These are phyloP conservation scores for Margaritispora aquatica DNA, from an alignment of 495 filamentous ascomycete species.

Conservation along the genomic window DNA sequence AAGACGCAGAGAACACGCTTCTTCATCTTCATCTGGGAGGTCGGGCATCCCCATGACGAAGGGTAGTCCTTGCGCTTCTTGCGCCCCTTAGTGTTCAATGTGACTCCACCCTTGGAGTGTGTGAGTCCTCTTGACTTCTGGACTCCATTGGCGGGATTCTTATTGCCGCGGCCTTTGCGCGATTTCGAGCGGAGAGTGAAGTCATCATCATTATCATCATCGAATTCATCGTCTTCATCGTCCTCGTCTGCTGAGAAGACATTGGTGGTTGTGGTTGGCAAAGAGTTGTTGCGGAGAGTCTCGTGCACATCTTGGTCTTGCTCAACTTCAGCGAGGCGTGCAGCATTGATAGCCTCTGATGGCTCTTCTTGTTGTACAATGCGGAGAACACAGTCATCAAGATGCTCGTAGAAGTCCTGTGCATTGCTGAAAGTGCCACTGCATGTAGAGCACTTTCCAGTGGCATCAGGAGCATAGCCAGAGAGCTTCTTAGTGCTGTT, in stretches of 20 bases:
- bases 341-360: constrained; percentile 90
- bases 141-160: constrained; percentile 39
- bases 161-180: constrained; percentile 20
- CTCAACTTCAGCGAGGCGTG: constrained; percentile 73
- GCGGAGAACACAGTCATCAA: constrained; percentile 96
- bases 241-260: constrained; percentile 46
- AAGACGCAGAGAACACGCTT: constrained; percentile 93
- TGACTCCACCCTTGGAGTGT: constrained; percentile 55
- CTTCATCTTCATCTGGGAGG: constrained; percentile 93
- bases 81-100: constrained; percentile 57
- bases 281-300: constrained; percentile 75
- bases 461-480: constrained; percentile 64
- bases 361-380: constrained; percentile 98
- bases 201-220: constrained; percentile 53
- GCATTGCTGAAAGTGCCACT: constrained; percentile 85
- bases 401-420: constrained; percentile 98
- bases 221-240: constrained; percentile 56
- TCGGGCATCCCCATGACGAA: constrained; percentile 81
- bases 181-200: constrained; percentile 45
- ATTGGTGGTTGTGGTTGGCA: constrained; percentile 51
- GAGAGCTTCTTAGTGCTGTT: constrained; percentile 49
- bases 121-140: constrained; percentile 50
- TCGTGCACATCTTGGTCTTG: constrained; percentile 75
- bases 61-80: constrained; percentile 92
- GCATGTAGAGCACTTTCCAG: constrained; percentile 96